Base-by-base conservation (phyloP, 78 protist genomes). In the slime mould (Dictyostelium discoideum) region DNA sequence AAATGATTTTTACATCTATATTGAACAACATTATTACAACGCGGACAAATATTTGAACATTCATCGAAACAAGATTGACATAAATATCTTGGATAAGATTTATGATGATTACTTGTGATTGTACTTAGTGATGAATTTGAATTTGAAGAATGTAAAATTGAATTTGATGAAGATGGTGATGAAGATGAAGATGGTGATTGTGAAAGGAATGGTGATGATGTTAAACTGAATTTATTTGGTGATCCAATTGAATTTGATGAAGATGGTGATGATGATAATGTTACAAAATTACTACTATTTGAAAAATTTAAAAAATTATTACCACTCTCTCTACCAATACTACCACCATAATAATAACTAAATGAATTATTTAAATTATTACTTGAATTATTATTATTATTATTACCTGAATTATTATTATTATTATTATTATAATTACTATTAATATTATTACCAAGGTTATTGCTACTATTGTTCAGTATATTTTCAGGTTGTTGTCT, bases 31-130 rank as follows among this genome's bases (percentile, higher is more conserved):
- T 26, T 42, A 72, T 90, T 80, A 50, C 94, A 90, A 48, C 22
- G 46, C 29, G 94, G 94, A 48, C 94, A 90, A 29, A 90, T 67
- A 65, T 86, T 86, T 67, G 87, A 90, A 26, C 24, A 18, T 46
- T 90, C 94, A 40, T 82, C 74, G 63, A 82, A 90, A 69, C 94
- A 90, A 14, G 73, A 44, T 72, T 90, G 83, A 72, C 94, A 90
- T 46, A 90, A 78, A 72, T 90, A 90, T 72, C 84, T 90, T 44
- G 87, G 87, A 16, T 32, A 26, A 10, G 65, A 26, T 22, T 69
- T 69, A 9, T 37, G 20, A 39, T 67, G 72, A 57, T 57, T 24
- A 37, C 40, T 63, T 16, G 26, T 14, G 29, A 24, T 40, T 48
- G 46, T 20, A 78, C 84, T 78, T n/a, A 42, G n/a, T 42, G 57